Percentiles rank a stretch among this genome's conserved stretches.
Evolutionary conservation across 495 filamentous ascomycete species (phyloP).

Genomic region (Astrocystis sublimbata): DNA sequence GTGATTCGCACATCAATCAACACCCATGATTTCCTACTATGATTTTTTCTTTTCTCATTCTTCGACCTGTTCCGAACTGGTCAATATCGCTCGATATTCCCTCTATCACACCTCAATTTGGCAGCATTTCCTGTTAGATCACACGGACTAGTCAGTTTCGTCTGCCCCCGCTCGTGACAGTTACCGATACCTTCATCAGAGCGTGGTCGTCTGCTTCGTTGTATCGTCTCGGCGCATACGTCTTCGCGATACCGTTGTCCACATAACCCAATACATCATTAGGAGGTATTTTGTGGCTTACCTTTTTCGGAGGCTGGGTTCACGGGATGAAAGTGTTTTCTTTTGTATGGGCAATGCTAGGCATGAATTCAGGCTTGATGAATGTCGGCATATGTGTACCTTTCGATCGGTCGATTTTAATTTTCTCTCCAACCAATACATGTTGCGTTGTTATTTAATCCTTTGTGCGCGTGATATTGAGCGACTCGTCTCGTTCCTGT

Average conservation of each 20-base stretch:
- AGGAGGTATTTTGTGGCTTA: conserved; percentile 16
- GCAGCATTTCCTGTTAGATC: conserved; percentile 14
- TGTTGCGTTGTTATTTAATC: conserved; percentile 19
- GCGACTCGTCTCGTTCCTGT: not conserved
- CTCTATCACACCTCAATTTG: conserved; percentile 11
- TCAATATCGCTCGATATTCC: conserved; percentile 9
- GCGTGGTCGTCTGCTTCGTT: not conserved
- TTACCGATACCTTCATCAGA: conserved; percentile 4
- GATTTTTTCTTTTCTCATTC: conserved; percentile 17
- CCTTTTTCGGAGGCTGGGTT: conserved; percentile 15
- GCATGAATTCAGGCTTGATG: conserved; percentile 4
- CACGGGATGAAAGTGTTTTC: conserved; percentile 14
- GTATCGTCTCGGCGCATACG: conserved; percentile 12
- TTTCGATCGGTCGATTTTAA: conserved; percentile 15
- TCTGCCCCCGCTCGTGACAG: not conserved
- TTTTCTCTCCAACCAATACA: conserved; percentile 20
- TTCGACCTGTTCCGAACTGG: conserved; percentile 2
- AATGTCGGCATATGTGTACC: conserved; percentile 13
- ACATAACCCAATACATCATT: conserved; percentile 18
- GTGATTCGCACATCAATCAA: conserved; percentile 15
- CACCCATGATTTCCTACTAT: conserved; percentile 12
- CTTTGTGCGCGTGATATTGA: conserved; percentile 3
- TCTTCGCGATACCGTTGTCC: conserved; percentile 19
- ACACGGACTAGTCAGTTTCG: not conserved
- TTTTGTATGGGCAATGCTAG: conserved; percentile 9